Percentiles rank a stretch among this genome's conserved stretches.
Conservation (phyloP, 768 basidiomycete genomes). For the Hirschioporus abietinus region DNA sequence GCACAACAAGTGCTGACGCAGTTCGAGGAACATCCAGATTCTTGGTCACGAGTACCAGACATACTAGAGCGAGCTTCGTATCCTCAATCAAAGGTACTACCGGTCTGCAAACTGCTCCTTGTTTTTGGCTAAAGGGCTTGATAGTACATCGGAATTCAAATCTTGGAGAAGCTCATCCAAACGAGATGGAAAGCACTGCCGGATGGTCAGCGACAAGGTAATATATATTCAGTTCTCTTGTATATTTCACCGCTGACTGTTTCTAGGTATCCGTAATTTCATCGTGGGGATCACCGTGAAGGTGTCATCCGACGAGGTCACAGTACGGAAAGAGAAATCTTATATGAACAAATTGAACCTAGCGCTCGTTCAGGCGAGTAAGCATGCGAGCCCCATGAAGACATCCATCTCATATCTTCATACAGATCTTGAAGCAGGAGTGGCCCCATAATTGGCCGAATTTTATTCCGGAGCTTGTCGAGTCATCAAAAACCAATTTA, state of each 20-base stretch:
- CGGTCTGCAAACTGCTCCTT: neutral
- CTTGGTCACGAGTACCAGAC: conserved; percentile 95
- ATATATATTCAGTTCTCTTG: neutral
- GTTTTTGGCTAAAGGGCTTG: conserved; percentile 7
- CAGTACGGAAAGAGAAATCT: conserved; percentile 88
- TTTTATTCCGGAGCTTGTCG: conserved; percentile 95
- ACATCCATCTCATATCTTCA: neutral
- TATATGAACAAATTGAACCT: conserved; percentile 96
- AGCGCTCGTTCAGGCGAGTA: conserved; percentile 82
- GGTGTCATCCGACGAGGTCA: conserved; percentile 84
- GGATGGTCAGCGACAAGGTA: conserved; percentile 88
- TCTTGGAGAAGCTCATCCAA: conserved; percentile 90
- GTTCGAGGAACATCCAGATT: conserved; percentile 94
- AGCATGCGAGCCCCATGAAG: conserved; percentile 6
- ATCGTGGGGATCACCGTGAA: conserved; percentile 91
- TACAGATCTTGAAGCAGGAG: conserved; percentile 95
- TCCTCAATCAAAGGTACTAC: conserved; percentile 77
- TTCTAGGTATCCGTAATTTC: conserved; percentile 89
- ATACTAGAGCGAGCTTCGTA: conserved; percentile 82
- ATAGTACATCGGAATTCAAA: conserved; percentile 95
- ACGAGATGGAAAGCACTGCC: conserved; percentile 97
- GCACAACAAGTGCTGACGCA: conserved; percentile 94
- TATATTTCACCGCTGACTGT: conserved; percentile 13
- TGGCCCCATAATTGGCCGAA: conserved; percentile 99
- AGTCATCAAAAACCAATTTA: conserved; percentile 94